Evolutionary conservation across 495 filamentous ascomycete species (phyloP).

Genomic region (Lophium mytilinum): DNA sequence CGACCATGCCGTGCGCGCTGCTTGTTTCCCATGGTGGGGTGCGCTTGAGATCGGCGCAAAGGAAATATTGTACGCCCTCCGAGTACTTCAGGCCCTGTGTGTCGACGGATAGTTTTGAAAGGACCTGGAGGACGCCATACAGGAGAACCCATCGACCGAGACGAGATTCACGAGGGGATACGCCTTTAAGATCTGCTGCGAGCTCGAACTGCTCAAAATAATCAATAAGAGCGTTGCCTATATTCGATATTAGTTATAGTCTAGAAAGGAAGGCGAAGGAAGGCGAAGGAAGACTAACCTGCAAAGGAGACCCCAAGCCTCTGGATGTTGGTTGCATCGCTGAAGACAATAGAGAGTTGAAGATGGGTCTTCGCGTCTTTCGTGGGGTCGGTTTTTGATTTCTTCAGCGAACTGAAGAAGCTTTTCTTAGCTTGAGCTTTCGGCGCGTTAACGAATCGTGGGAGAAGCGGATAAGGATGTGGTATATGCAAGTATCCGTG

Average conservation of each 20-base stretch:
- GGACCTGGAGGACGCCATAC: constrained; percentile 37
- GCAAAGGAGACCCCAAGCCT: constrained; percentile 47
- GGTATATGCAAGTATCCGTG: constrained; percentile 59
- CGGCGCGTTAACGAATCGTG: constrained; percentile 31
- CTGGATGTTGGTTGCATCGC: constrained; percentile 61
- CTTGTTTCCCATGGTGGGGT: constrained; percentile 21
- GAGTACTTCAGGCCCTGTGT: constrained; percentile 50
- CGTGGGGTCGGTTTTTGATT: constrained; percentile 22
- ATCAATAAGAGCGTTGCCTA: constrained; percentile 47
- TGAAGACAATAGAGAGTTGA: constrained; percentile 45
- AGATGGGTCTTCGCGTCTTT: constrained; percentile 26
- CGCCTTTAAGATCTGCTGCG: constrained; percentile 15
- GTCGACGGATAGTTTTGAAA: constrained; percentile 61
- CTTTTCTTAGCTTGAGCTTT: constrained; percentile 32
- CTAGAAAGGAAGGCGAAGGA: not conserved
- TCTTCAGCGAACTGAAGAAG: constrained; percentile 22
- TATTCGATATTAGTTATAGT: constrained; percentile 4
- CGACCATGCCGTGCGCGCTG: constrained; percentile 7
- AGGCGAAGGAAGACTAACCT: constrained; percentile 9
- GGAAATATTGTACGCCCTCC: constrained; percentile 55
- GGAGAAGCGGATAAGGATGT: constrained; percentile 59
- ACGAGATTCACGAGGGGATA: constrained; percentile 23
- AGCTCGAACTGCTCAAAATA: constrained; percentile 59
- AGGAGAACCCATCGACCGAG: constrained; percentile 31
- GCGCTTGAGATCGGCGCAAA: constrained; percentile 36